Evolutionary conservation across 345 rosid genomes (phyloP).

Genomic region (Heritiera littoralis): DNA sequence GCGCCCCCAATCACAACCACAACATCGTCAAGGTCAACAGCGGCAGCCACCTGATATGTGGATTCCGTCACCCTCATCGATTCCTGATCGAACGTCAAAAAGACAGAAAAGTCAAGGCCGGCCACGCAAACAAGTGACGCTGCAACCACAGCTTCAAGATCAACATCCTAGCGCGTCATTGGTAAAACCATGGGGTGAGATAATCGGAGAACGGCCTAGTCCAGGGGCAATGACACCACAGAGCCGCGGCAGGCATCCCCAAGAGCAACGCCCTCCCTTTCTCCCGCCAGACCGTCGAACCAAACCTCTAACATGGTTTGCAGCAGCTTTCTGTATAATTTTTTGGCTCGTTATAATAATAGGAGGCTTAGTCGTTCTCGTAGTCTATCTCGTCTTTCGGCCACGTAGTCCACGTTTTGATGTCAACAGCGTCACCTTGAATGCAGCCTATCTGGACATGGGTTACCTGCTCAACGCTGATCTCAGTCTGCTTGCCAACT

Average conservation of each 20-base stretch:
- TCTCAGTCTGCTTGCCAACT: conserved; percentile 63
- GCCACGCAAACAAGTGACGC: not conserved
- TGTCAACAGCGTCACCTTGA: conserved; percentile 62
- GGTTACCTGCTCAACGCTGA: conserved; percentile 70
- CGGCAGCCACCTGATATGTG: not conserved
- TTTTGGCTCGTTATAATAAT: conserved; percentile 57
- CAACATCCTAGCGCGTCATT: conserved; percentile 11
- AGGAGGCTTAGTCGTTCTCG: conserved; percentile 64
- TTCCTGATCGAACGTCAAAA: not conserved
- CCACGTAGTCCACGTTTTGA: conserved; percentile 69
- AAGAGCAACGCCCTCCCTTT: not conserved
- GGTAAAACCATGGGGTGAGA: not conserved
- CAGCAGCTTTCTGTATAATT: conserved; percentile 59
- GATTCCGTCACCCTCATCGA: not conserved
- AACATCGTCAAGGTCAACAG: not conserved
- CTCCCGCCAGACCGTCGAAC: conserved; percentile 34
- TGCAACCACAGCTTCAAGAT: conserved; percentile 11
- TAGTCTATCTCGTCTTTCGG: conserved; percentile 72
- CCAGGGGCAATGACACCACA: not conserved
- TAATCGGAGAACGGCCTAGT: not conserved
- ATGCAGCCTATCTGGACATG: conserved; percentile 74
- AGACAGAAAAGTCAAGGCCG: not conserved
- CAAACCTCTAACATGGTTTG: conserved; percentile 41
- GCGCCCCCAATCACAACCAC: not conserved
- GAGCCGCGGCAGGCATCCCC: not conserved